Conservation (phyloP, 192 early-diverging fungal species). For the Powellomyces hirtus region DNA sequence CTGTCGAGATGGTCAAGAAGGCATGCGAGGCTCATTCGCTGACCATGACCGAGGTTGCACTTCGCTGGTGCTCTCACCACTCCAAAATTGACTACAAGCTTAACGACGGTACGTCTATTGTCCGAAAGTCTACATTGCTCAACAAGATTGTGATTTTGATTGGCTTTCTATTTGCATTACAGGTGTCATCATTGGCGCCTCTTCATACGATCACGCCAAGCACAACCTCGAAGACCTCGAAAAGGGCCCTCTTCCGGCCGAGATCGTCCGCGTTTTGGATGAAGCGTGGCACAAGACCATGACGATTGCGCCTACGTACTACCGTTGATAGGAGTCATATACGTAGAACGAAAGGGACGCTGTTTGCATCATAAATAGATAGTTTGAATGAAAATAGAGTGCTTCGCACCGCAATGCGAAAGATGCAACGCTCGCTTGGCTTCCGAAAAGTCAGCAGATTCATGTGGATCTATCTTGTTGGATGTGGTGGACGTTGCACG, state of each 20-base stretch:
- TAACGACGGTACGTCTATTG: constrained; percentile 34
- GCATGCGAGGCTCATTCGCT: constrained; percentile 34
- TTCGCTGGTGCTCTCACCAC: constrained; percentile 49
- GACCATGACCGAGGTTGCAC: constrained; percentile 36
- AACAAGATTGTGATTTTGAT: constrained; percentile 8
- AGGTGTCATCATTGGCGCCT: constrained; percentile 47
- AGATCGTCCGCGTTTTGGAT: constrained; percentile 53
- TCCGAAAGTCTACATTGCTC: background rate
- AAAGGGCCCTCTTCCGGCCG: constrained; percentile 50
- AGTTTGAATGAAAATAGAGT: too few relatives aligned
- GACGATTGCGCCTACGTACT: constrained; percentile 12
- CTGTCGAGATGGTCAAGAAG: constrained; percentile 45
- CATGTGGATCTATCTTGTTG: too few relatives aligned
- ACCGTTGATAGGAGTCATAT: too few relatives aligned
- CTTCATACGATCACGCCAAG: constrained; percentile 42
- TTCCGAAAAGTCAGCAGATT: too few relatives aligned
- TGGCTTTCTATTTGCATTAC: background rate
- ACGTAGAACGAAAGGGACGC: too few relatives aligned
- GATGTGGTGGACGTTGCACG: too few relatives aligned
- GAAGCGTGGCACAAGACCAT: constrained; percentile 50
- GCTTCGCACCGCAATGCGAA: too few relatives aligned
- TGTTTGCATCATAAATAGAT: too few relatives aligned
- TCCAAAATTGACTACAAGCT: constrained; percentile 34
- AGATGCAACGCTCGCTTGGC: too few relatives aligned
- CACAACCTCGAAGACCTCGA: constrained; percentile 52